Percentiles rank a stretch among this genome's conserved stretches.
Conservation (phyloP, 805 yeast species). For the Nakazawaea wyomingensis region DNA sequence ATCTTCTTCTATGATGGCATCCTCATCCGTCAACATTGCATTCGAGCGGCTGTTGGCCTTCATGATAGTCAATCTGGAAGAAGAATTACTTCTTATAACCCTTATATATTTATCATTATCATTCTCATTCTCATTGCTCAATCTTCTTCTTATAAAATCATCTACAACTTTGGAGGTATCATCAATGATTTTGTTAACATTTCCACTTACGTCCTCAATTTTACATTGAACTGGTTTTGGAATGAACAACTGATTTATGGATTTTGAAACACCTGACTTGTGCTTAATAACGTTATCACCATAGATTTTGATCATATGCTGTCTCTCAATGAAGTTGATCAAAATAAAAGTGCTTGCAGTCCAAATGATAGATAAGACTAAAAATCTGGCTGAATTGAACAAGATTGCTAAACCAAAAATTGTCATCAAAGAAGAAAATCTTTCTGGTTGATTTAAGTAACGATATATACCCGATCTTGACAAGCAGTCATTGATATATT, state of each 20-base stretch:
- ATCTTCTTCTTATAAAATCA: conserved; percentile 30
- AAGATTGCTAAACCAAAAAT: conserved; percentile 68
- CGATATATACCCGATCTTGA: conserved; percentile 79
- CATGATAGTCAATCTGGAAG: conserved; percentile 11
- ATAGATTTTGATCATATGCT: conserved; percentile 72
- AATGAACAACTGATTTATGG: conserved; percentile 22
- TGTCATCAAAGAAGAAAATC: conserved; percentile 71
- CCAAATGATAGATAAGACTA: conserved; percentile 57
- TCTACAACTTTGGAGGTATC: conserved; percentile 40
- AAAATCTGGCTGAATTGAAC: conserved; percentile 45
- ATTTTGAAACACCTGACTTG: conserved; percentile 38
- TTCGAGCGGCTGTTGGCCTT: not conserved
- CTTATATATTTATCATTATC: conserved; percentile 8
- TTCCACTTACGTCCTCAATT: conserved; percentile 22
- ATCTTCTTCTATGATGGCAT: conserved; percentile 24
- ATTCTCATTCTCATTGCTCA: conserved; percentile 10
- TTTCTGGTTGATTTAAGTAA: conserved; percentile 78
- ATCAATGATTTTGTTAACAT: conserved; percentile 32
- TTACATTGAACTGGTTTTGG: conserved; percentile 16
- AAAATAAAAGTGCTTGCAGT: conserved; percentile 59
- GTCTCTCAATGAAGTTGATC: conserved; percentile 68
- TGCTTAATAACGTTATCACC: conserved; percentile 61
- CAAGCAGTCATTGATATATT: conserved; percentile 25
- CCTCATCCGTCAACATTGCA: conserved; percentile 16
- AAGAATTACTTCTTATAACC: conserved; percentile 16